Evolutionary conservation across 805 yeast species (phyloP).

Genomic region (Ogataea nitratoaversa): DNA sequence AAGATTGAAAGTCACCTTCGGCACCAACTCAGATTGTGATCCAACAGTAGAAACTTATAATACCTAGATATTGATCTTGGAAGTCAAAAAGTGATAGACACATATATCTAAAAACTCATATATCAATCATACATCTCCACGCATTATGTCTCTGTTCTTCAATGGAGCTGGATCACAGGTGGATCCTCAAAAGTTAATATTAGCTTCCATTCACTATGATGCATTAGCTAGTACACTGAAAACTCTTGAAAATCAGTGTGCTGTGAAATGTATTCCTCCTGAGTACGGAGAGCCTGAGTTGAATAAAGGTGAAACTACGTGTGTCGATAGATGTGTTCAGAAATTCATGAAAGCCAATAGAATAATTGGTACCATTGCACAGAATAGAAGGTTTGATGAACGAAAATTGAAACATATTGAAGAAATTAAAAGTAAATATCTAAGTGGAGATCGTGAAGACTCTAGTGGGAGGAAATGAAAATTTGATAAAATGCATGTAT

Average conservation of each 20-base stretch:
- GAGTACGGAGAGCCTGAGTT: constrained; percentile 83
- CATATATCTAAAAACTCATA: neutral
- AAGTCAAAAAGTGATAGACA: neutral
- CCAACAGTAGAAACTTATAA: too few relatives aligned
- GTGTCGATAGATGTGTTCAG: constrained; percentile 81
- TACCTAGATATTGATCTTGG: too few relatives aligned
- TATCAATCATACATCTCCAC: too few relatives aligned
- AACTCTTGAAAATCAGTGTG: constrained; percentile 58
- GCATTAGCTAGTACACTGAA: constrained; percentile 51
- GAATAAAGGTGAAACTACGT: constrained; percentile 76
- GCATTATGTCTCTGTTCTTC: constrained; percentile 62
- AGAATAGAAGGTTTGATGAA: constrained; percentile 42
- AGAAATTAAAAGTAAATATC: constrained; percentile 20
- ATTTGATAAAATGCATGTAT: constrained; percentile 4
- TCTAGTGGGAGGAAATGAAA: too few relatives aligned
- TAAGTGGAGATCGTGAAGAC: constrained; percentile 2
- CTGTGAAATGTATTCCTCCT: constrained; percentile 75
- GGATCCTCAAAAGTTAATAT: constrained; percentile 53
- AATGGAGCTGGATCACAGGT: constrained; percentile 47
- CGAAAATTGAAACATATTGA: constrained; percentile 31
- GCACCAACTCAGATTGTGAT: too few relatives aligned
- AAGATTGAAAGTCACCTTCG: too few relatives aligned
- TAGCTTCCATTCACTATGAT: constrained; percentile 65
- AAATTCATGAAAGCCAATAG: constrained; percentile 76
- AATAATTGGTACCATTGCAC: constrained; percentile 51